These are phyloP conservation scores for Begonia peltatifolia DNA, from an alignment of 306 rosid genomes.

Conservation along the genomic window DNA sequence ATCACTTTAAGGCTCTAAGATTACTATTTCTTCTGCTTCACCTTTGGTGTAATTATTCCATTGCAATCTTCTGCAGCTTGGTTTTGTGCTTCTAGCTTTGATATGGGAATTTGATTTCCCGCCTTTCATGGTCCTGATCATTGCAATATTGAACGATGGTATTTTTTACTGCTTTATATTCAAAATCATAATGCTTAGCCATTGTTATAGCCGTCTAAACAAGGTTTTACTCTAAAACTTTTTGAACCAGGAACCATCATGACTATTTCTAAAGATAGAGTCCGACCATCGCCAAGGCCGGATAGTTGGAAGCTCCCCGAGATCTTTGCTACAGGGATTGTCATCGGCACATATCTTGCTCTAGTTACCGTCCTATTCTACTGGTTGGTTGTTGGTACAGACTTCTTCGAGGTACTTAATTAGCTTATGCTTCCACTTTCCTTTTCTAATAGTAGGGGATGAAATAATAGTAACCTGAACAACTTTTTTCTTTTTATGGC, in stretches of 20 bases:
- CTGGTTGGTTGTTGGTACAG: slow-evolving; percentile 43
- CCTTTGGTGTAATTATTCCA: background rate
- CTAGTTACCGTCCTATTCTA: slow-evolving; percentile 65
- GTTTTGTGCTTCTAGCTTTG: slow-evolving; percentile 68
- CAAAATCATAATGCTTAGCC: background rate
- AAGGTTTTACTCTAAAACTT: background rate
- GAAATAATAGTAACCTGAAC: background rate
- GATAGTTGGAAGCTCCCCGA: slow-evolving; percentile 92
- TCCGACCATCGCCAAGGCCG: slow-evolving; percentile 74
- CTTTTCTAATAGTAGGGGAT: background rate
- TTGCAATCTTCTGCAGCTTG: slow-evolving; percentile 48
- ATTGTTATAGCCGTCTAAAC: background rate
- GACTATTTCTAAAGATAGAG: slow-evolving; percentile 78
- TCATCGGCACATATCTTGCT: slow-evolving; percentile 77
- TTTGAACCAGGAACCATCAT: slow-evolving; percentile 60
- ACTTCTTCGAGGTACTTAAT: slow-evolving; percentile 57
- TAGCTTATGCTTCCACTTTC: background rate
- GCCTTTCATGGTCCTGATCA: slow-evolving; percentile 82
- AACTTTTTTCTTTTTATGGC: slow-evolving; percentile 8
- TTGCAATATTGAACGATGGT: slow-evolving; percentile 85
- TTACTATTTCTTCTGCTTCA: slow-evolving; percentile 9
- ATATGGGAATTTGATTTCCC: slow-evolving; percentile 92
- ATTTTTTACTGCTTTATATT: slow-evolving; percentile 6
- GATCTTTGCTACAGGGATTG: slow-evolving; percentile 80
- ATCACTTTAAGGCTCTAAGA: background rate